Conservation (phyloP, 2,329 filamentous ascomycete species). For the Cladosporium sphaerospermum region DNA sequence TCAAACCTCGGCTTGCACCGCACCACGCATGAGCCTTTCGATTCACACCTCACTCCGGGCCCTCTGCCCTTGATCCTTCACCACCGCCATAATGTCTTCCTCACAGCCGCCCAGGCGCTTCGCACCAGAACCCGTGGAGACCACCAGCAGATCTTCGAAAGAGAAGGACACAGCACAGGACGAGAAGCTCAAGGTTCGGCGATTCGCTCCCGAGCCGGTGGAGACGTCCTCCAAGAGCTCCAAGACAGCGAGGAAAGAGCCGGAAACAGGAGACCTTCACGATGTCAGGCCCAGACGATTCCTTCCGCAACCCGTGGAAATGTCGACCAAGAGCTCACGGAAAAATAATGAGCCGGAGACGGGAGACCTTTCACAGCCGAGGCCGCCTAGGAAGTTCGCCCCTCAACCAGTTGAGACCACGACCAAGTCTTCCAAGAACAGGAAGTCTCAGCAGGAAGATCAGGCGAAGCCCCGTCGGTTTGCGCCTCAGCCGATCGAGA, state of each 20-base stretch:
- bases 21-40: neutral
- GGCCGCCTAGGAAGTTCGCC: constrained; percentile 49
- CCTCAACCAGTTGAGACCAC: constrained; percentile 69
- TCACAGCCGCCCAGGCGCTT: constrained; percentile 44
- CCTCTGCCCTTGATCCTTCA: neutral
- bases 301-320: constrained; percentile 67
- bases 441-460: constrained; percentile 20
- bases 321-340: constrained; percentile 54
- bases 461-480: constrained; percentile 18
- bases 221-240: constrained; percentile 54
- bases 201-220: constrained; percentile 63
- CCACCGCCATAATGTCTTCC: neutral
- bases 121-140: constrained; percentile 65
- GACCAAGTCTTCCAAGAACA: constrained; percentile 47
- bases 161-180: constrained; percentile 22
- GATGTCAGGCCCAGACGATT: constrained; percentile 45
- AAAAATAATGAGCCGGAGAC: constrained; percentile 15
- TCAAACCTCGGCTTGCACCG: neutral
- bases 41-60: neutral
- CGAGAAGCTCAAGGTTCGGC: constrained; percentile 28
- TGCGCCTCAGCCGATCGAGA: constrained; percentile 35
- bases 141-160: constrained; percentile 54
- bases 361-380: constrained; percentile 29
- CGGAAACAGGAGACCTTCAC: constrained; percentile 5
- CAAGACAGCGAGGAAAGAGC: constrained; percentile 6